Base-by-base conservation (phyloP, 2,329 filamentous ascomycete species). In the Karstenula rhodostoma region DNA sequence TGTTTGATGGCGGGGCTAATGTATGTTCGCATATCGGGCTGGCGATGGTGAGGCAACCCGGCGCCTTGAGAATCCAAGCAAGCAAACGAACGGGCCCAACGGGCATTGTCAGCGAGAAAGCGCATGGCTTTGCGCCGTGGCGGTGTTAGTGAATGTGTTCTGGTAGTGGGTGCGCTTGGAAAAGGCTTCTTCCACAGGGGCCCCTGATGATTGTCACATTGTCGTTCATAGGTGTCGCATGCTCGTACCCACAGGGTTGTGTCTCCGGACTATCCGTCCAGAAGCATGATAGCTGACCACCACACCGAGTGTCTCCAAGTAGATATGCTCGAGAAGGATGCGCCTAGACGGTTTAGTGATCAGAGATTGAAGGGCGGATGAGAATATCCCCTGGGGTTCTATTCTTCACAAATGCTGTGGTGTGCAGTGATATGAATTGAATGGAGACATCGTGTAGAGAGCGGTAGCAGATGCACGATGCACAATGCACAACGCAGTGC, bases 21-120 rank as follows among this genome's bases (percentile, higher is more conserved):
- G n/a, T n/a, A 29, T 52, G 33, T 29, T 52, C 29, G 35, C 50
- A 42, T 42, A n/a, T 52, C 50, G 13, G 27, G 22, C 23, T 10
- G 23, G 4, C 37, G n/a, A 42, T 52, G 50, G 35, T 52, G 50
- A 52, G 37, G 35, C 33, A 42, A 51, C 37, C 15, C 50, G 50
- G 50, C 32, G 35, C 23, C 10, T 52, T 52, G n/a, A 29, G 42
- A 19, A 47, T 37, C 10, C 48, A 37, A 37, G 48, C n/a, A 35
- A 32, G 19, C 19, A 4, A 51, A 33, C 47, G 37, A 51, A 33
- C 47, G 37, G 15, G 47, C 27, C 29, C 17, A 35, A n/a, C 37
- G 37, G n/a, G 3, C 17, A 40, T n/a, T 40, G 2, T 10, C 12
- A 25, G 22, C 22, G 17, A 27, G 9, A 48, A n/a, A 17, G 23